Evolutionary conservation across 2,329 filamentous ascomycete genomes (phyloP).

Genomic region (Lasiodiplodia theobromae): DNA sequence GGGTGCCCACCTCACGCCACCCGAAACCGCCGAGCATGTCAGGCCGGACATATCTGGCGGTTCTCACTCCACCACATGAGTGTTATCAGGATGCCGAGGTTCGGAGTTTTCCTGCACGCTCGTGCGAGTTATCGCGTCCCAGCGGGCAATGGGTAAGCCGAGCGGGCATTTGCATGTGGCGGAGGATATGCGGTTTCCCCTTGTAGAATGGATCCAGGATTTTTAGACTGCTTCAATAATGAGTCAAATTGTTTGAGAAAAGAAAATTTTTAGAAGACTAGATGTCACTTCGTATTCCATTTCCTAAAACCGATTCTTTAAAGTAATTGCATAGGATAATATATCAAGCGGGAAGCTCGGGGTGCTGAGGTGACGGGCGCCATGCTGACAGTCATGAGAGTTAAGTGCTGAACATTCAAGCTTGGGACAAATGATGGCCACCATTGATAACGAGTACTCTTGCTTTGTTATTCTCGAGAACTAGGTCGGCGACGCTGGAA

Average conservation of each 20-base stretch:
- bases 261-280: too few species aligned
- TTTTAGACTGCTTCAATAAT: background rate
- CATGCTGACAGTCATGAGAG: too few species aligned
- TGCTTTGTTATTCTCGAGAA: too few species aligned
- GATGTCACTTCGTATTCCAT: too few species aligned
- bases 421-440: too few species aligned
- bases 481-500: too few species aligned
- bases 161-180: background rate
- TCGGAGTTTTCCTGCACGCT: background rate
- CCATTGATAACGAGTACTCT: too few species aligned
- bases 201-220: background rate
- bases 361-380: too few species aligned
- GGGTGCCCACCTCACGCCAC: slow-evolving; percentile 7
- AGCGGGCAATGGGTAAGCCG: background rate
- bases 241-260: background rate
- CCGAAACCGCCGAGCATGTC: background rate
- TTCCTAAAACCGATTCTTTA: too few species aligned
- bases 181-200: background rate
- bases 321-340: too few species aligned
- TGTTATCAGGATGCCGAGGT: background rate
- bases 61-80: slow-evolving; percentile 3
- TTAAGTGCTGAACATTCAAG: too few species aligned
- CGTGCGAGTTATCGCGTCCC: background rate
- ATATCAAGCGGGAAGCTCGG: too few species aligned
- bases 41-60: background rate